Evolutionary conservation across 1,284 basidiomycete species (phyloP), one percentile per base, ranked within the genome.

Genomic region (Microstroma glucosiphilum): DNA sequence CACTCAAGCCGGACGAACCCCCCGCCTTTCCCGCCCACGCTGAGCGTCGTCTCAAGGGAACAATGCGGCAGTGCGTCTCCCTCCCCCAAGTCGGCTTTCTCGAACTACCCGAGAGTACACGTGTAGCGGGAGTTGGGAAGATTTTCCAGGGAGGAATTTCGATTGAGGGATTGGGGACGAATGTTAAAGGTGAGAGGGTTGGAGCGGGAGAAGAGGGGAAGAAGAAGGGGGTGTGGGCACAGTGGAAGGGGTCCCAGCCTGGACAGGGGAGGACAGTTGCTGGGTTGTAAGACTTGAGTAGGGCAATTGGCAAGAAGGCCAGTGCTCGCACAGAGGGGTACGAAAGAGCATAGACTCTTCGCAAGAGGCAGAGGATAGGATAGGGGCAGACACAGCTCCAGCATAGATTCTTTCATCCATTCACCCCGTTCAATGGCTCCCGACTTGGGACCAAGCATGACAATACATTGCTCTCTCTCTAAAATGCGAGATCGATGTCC

Each of bases 61-160:
- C 46, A n/a, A 71, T 73, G 76, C 66, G 67, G 48, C 51, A 43
- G 25, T 76, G 73, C 41, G 23, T 61, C 2, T 2, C 61, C 11
- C 62, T 59, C 9, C 74, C 74, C 11, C 74, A 78, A 40, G 71
- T 77, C 0, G 77, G 77, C 1, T 78, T 70, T 60, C 61, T 68
- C 53, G 75, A 76, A 64, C 62, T 78, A 11, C 57, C 9, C 0
- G 43, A 59, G 0, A 62, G 68, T 1, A 62, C 59, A 13, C 60
- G 70, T 0, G 70, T 76, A 0, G 71, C 63, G 1, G 72, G 69
- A 4, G 66, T 49, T 1, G 72, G 72, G 7, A 61, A 67, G 17
- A 64, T 62, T 9, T 75, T 75, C 59, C 59, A 63, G 40, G 72
- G 71, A 23, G 72, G 71, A 7, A 61, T 58, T 15, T n/a, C 53